Evolutionary conservation across 164 flowering plant species (phyloP), one percentile per base, ranked within the genome.

Genomic region (Tetracentron sinense): DNA sequence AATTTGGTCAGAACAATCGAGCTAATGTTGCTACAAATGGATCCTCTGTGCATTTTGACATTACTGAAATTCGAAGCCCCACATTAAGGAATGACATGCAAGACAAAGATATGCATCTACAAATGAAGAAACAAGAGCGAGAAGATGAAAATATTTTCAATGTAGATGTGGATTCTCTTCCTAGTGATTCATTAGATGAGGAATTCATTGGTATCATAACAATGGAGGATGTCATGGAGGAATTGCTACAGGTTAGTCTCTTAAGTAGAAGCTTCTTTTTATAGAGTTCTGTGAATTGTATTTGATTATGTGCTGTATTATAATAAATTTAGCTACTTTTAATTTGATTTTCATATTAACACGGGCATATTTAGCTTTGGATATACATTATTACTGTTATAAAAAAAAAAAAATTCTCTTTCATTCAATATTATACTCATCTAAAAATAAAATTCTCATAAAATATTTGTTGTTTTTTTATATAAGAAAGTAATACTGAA

Each of bases 191-290:
- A 26, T 26, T n/a, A 47, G 75, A 67, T 63, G 88, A 79, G 63
- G 85, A 83, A 63, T 84, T 76, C 52, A 63, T 85, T 58, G 96
- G 96, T 19, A 82, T 86, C 65, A 84, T 89, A 42, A 89, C 96
- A 21, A 74, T 89, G 79, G 96, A 84, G 60, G 85, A 84, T 77
- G 84, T 82, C 16, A 73, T 84, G n/a, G 88, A 84, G 63, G 88
- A 84, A 76, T 69, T 89, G n/a, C 62, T 89, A 0, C 80, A 73
- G 77, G 77, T 79, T 29, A 28, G 46, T 7, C 1, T 33, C n/a
- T 62, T 35, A 28, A 22, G 1, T 46, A 23, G 44, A 38, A 19
- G 30, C 47, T 22, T 7, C 14, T 27, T 46, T 46, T 3, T 14
- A 20, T 29, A 7, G n/a, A 54, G 20, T 63, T 4, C 44, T 38